These are phyloP conservation scores for Haplosporangium sp. DNA, from an alignment of 371 early-diverging fungal species.

Conservation along the genomic window DNA sequence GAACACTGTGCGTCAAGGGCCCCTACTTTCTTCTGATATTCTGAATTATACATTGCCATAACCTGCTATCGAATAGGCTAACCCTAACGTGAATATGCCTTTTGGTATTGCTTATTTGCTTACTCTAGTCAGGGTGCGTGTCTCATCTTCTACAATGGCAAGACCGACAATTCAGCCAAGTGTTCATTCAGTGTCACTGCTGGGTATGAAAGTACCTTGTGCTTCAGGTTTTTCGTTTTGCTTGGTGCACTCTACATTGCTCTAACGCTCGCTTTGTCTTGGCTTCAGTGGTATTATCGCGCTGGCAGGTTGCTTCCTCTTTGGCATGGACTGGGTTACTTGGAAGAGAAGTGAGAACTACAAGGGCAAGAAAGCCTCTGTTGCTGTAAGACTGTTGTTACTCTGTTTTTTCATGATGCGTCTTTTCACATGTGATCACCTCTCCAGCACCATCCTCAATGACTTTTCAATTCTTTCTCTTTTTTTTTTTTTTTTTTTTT, in stretches of 20 bases:
- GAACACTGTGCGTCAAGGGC: neutral
- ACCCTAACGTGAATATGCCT: neutral
- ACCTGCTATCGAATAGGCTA: no score
- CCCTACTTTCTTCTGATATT: neutral
- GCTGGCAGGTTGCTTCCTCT: neutral
- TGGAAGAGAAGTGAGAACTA: slow-evolving; percentile 42
- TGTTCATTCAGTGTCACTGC: slow-evolving; percentile 8
- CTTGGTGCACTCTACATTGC: no score
- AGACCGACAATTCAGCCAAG: neutral
- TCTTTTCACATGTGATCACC: no score
- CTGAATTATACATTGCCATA: no score
- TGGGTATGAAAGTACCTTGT: slow-evolving; percentile 8
- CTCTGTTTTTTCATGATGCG: neutral
- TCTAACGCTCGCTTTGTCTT: no score
- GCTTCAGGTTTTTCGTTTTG: no score
- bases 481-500: neutral
- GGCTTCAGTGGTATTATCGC: slow-evolving; percentile 16
- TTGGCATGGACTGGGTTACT: slow-evolving; percentile 19
- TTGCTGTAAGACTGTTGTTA: slow-evolving; percentile 14
- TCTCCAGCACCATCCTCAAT: no score
- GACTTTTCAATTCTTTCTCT: no score
- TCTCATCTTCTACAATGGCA: neutral
- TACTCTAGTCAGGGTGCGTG: neutral
- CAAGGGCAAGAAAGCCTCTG: slow-evolving; percentile 19
- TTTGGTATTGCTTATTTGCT: neutral